Evolutionary conservation across 2,329 filamentous ascomycete genomes (phyloP).

Genomic region (Ceratocystiopsis brevicomis): DNA sequence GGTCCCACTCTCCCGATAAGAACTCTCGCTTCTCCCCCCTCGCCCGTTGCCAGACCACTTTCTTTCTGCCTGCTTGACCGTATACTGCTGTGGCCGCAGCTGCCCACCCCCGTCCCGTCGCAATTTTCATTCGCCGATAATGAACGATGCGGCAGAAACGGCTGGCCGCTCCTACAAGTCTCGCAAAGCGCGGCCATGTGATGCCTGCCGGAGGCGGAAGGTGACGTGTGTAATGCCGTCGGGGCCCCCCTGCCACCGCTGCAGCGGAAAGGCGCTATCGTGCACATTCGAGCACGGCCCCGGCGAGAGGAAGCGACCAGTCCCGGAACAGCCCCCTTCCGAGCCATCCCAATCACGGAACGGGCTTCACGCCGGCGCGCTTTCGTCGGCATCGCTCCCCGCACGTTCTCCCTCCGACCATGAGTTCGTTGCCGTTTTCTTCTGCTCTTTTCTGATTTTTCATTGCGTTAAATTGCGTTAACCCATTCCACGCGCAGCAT

Average conservation of each 20-base stretch:
- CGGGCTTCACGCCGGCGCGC: neutral
- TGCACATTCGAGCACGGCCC: constrained; percentile 8
- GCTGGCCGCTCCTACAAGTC: constrained; percentile 8
- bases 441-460: neutral
- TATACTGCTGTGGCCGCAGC: too few relatives aligned
- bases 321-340: neutral
- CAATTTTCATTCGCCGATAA: neutral
- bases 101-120: neutral
- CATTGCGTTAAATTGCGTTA: too few relatives aligned
- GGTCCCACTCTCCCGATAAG: too few relatives aligned
- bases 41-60: too few relatives aligned
- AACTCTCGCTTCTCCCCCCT: too few relatives aligned
- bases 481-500: neutral
- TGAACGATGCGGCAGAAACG: neutral
- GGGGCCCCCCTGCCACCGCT: constrained; percentile 7
- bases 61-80: too few relatives aligned
- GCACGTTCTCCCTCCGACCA: neutral
- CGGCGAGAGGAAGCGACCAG: constrained; percentile 2
- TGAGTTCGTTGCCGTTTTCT: neutral
- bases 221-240: constrained; percentile 8
- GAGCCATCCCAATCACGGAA: neutral
- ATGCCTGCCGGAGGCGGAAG: constrained; percentile 6
- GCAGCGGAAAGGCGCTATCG: constrained; percentile 1
- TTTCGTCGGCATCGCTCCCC: neutral
- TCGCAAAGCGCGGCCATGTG: constrained; percentile 8